Percentiles rank a stretch among this genome's conserved stretches.
Evolutionary conservation across 2,329 filamentous ascomycete species (phyloP).

Genomic region (Exutisphaerella laricina): DNA sequence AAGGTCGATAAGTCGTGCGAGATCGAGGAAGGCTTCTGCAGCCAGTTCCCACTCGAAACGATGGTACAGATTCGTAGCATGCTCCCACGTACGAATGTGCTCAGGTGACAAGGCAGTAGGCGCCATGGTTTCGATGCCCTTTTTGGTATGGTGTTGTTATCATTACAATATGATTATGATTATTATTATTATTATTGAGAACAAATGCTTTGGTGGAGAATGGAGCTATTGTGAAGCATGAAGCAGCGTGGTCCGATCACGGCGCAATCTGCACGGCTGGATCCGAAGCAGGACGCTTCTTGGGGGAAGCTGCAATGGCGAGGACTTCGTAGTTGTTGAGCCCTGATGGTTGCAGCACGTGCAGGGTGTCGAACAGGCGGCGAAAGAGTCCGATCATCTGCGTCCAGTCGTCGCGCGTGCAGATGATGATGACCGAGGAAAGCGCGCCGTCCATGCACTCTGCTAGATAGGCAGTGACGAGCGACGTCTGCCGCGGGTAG

Average conservation of each 20-base stretch:
- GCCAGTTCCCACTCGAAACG: slow-evolving; percentile 31
- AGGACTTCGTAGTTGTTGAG: slow-evolving; percentile 22
- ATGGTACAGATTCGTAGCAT: slow-evolving; percentile 30
- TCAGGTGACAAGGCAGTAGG: no score
- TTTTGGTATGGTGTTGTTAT: no score
- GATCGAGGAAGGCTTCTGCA: slow-evolving; percentile 23
- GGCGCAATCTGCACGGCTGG: no score
- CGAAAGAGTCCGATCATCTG: slow-evolving; percentile 15
- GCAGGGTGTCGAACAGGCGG: slow-evolving; percentile 11
- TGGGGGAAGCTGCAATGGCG: slow-evolving; percentile 15
- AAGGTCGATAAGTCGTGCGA: slow-evolving; percentile 18
- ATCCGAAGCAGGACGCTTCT: no score
- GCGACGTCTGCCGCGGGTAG: slow-evolving; percentile 46
- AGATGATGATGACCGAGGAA: slow-evolving; percentile 39
- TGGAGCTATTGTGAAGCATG: no score
- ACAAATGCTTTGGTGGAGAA: no score
- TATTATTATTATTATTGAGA: no score
- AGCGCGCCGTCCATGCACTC: slow-evolving; percentile 29
- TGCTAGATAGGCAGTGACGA: slow-evolving; percentile 44
- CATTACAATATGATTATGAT: no score
- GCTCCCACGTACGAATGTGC: slow-evolving; percentile 32
- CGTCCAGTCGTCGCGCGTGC: slow-evolving; percentile 40
- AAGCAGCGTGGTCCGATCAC: no score
- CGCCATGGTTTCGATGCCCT: no score
- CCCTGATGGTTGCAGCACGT: slow-evolving; percentile 9